A percentile compares a stretch with the other conserved stretches of the same genome.
Conservation (phyloP, 2,329 filamentous ascomycete genomes). For the Penicillium hordei region DNA sequence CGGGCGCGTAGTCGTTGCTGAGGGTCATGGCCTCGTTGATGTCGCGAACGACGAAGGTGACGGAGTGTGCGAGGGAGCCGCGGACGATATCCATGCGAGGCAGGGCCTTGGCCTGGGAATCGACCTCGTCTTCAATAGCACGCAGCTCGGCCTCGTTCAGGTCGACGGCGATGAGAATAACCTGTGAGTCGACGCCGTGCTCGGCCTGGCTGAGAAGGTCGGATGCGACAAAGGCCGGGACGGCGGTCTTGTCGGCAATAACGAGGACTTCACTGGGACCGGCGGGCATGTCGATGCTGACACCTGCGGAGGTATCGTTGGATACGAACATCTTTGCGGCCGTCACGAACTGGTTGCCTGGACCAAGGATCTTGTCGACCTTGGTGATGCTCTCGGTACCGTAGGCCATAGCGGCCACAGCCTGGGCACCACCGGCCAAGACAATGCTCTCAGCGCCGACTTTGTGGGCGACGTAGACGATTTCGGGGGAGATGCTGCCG, state of each 20-base stretch:
- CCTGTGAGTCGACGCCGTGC: slow-evolving; percentile 94
- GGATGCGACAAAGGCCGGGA: slow-evolving; percentile 92
- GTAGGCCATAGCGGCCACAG: slow-evolving; percentile 94
- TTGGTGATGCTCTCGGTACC: slow-evolving; percentile 92
- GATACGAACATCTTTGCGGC: slow-evolving; percentile 97
- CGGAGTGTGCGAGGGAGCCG: slow-evolving; percentile 84
- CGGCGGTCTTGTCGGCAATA: slow-evolving; percentile 80
- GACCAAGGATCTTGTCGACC: slow-evolving; percentile 97
- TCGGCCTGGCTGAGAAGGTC: slow-evolving; percentile 95
- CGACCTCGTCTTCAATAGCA: slow-evolving; percentile 88
- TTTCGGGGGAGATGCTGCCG: slow-evolving; percentile 89
- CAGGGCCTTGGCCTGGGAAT: slow-evolving; percentile 80
- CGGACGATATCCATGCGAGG: slow-evolving; percentile 91
- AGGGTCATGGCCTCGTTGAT: slow-evolving; percentile 73
- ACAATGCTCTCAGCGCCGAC: slow-evolving; percentile 95
- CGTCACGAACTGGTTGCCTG: slow-evolving; percentile 97
- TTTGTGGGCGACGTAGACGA: slow-evolving; percentile 96
- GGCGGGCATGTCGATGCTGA: slow-evolving; percentile 97
- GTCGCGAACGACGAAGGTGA: slow-evolving; percentile 74
- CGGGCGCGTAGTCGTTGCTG: slow-evolving; percentile 93
- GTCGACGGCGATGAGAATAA: slow-evolving; percentile 83
- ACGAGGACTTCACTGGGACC: slow-evolving; percentile 97
- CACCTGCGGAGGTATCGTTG: slow-evolving; percentile 93
- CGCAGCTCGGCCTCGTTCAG: slow-evolving; percentile 69
- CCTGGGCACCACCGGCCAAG: slow-evolving; percentile 90